A percentile compares a stretch with the other conserved stretches of the same genome.
Conservation (phyloP, 352 stramenopile species). For the Phytophthora aleatoria region DNA sequence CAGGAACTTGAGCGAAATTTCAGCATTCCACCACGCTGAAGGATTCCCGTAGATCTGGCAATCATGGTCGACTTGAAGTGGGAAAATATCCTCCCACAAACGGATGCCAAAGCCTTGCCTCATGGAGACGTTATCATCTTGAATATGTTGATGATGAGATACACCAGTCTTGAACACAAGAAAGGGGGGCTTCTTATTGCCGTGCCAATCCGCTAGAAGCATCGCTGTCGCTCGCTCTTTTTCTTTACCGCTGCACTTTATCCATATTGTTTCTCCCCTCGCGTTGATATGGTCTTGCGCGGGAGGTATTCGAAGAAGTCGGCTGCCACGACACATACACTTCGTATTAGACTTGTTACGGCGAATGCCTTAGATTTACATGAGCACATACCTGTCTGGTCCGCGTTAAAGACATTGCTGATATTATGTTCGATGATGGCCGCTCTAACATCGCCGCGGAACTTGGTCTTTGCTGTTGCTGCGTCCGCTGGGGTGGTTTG, state of each 20-base stretch:
- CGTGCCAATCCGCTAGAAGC: conserved; percentile 8
- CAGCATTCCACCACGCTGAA: conserved; percentile 1
- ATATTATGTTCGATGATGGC: conserved; percentile 3
- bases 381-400: not conserved
- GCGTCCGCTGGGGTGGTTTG: conserved; percentile 8
- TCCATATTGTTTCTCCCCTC: conserved; percentile 25
- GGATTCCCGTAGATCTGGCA: conserved; percentile 4
- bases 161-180: conserved; percentile 6
- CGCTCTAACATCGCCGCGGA: not conserved
- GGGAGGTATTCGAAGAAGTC: conserved; percentile 24
- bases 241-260: conserved; percentile 12
- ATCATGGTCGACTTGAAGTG: not conserved
- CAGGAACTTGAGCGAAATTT: conserved; percentile 2
- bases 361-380: no score
- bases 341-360: no score
- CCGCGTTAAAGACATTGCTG: conserved; percentile 2
- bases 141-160: not conserved
- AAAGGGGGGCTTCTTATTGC: conserved; percentile 6
- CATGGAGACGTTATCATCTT: not conserved
- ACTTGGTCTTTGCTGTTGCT: not conserved
- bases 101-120: conserved; percentile 6
- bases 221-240: conserved; percentile 16
- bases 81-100: conserved; percentile 16
- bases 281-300: conserved; percentile 3
- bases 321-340: not conserved